phyloP scores from a whole-genome alignment of 2,329 filamentous ascomycete species.

The Venturiaceae sp. region DNA sequence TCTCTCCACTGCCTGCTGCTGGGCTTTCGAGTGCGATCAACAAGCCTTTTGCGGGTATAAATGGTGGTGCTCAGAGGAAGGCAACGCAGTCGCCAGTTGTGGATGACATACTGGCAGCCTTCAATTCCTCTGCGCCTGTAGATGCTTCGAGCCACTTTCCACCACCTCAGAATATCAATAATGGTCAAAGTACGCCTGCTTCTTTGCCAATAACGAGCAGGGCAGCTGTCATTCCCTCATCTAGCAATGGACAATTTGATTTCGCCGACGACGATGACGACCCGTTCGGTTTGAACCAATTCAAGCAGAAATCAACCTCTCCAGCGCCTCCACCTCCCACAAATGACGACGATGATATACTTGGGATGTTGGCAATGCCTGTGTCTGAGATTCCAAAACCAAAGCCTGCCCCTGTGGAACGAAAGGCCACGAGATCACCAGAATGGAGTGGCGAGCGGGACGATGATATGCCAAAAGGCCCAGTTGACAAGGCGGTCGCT shows the following conservation, averaged over 20 bases:
- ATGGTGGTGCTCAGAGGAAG: slow-evolving; percentile 12
- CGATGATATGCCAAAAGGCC: slow-evolving; percentile 25
- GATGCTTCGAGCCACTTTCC: slow-evolving; percentile 52
- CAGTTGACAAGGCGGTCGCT: slow-evolving; percentile 69
- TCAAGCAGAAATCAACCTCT: slow-evolving; percentile 36
- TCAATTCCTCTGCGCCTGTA: slow-evolving; percentile 49
- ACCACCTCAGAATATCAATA: slow-evolving; percentile 27
- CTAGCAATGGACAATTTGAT: neutral
- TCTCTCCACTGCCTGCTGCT: slow-evolving; percentile 22
- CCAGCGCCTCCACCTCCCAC: slow-evolving; percentile 12
- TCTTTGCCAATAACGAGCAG: neutral
- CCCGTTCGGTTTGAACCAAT: slow-evolving; percentile 68
- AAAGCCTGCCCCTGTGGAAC: slow-evolving; percentile 9
- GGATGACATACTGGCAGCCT: slow-evolving; percentile 52
- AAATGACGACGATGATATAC: slow-evolving; percentile 51
- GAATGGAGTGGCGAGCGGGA: slow-evolving; percentile 10
- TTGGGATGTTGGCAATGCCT: slow-evolving; percentile 51
- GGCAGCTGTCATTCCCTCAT: neutral
- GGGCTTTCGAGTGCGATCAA: slow-evolving; percentile 26
- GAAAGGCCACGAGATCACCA: neutral
- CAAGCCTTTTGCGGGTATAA: slow-evolving; percentile 25
- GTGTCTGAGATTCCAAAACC: slow-evolving; percentile 40
- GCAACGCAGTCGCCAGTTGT: slow-evolving; percentile 28
- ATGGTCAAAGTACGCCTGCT: slow-evolving; percentile 31
- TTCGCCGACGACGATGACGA: slow-evolving; percentile 59